These are phyloP conservation scores for Cercospora zeae-maydis DNA, from an alignment of 2,329 filamentous ascomycete genomes.

Conservation along the genomic window DNA sequence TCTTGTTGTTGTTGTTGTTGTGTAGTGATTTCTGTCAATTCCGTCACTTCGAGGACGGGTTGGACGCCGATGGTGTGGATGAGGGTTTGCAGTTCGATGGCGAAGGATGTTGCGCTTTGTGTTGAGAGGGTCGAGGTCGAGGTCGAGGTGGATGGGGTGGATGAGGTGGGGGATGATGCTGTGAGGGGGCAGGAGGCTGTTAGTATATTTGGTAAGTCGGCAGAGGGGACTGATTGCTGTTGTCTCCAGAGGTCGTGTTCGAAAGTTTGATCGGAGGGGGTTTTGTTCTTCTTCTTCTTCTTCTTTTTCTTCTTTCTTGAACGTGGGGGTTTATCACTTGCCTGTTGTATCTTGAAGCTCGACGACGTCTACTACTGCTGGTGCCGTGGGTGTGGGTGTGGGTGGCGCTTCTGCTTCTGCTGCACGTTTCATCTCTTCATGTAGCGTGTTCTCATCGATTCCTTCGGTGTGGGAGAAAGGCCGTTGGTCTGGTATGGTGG, in stretches of 20 bases:
- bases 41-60: not conserved
- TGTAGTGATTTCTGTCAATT: conserved; percentile 4
- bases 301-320: too few species aligned
- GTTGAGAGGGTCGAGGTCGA: too few species aligned
- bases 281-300: too few species aligned
- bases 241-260: too few species aligned
- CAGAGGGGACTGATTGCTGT: too few species aligned
- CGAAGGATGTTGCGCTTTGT: not conserved
- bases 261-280: too few species aligned
- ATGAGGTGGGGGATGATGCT: not conserved
- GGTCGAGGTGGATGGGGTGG: not conserved
- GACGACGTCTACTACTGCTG: not conserved
- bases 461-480: conserved; percentile 24
- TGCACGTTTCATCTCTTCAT: not conserved
- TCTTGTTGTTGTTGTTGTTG: not conserved
- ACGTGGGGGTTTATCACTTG: not conserved
- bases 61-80: conserved; percentile 5
- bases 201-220: not conserved
- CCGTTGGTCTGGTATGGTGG: conserved; percentile 29
- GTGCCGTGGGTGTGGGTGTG: not conserved
- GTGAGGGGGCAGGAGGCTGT: not conserved
- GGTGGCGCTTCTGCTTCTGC: not conserved
- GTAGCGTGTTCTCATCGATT: conserved; percentile 32
- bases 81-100: conserved; percentile 3
- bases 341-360: not conserved